A percentile compares a stretch with the other conserved stretches of the same genome.
Conservation (phyloP, 805 yeast genomes). For the Tetrapisispora taiwanensis region DNA sequence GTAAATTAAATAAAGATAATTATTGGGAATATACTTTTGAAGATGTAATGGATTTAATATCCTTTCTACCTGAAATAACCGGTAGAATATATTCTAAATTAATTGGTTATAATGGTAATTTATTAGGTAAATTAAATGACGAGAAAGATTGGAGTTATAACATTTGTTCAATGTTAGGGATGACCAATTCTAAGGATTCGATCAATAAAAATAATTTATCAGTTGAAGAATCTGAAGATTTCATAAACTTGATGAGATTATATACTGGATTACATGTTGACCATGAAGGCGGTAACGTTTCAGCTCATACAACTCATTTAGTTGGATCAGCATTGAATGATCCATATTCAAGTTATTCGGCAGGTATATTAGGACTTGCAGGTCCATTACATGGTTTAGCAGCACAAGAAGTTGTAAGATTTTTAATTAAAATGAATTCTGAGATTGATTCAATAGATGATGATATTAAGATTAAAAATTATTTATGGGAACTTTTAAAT, state of each 20-base stretch:
- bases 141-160: conserved; percentile 64
- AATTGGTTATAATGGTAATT: conserved; percentile 40
- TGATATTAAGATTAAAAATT: conserved; percentile 44
- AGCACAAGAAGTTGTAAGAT: conserved; percentile 74
- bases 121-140: conserved; percentile 41
- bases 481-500: conserved; percentile 62
- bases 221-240: conserved; percentile 40
- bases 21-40: conserved; percentile 72
- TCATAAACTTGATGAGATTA: conserved; percentile 66
- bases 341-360: conserved; percentile 64
- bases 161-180: conserved; percentile 56
- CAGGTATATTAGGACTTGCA: conserved; percentile 75
- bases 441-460: conserved; percentile 30
- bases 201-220: conserved; percentile 23
- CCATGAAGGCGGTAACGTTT: conserved; percentile 85
- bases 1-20: conserved; percentile 51
- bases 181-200: conserved; percentile 31
- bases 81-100: conserved; percentile 64
- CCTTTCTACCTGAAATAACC: conserved; percentile 64
- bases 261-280: conserved; percentile 75
- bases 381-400: conserved; percentile 85
- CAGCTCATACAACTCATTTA: conserved; percentile 77
- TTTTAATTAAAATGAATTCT: conserved; percentile 52
- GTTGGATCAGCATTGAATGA: conserved; percentile 76
- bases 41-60: conserved; percentile 58